Evolutionary conservation across 805 yeast genomes (phyloP), one percentile per base, ranked within the genome.

Genomic region (Metschnikowia bowlesiae): DNA sequence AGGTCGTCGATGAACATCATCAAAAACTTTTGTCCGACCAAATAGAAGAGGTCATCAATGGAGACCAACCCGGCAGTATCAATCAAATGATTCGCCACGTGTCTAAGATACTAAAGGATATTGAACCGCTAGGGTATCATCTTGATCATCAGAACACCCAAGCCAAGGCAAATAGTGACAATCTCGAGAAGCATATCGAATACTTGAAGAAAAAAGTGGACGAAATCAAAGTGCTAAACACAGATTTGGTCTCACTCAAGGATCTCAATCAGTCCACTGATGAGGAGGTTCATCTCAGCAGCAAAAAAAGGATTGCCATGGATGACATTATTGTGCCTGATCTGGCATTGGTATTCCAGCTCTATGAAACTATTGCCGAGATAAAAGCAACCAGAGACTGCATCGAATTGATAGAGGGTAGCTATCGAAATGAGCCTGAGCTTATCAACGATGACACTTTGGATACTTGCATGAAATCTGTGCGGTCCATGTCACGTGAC

Each of bases 371-470:
- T 1, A 80, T 81, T 0, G 78, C 90, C 16, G 84, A 81, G 37
- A 87, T 86, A 47, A 75, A 77, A 52, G 87, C 96, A 1, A 76
- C 84, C n/a, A 78, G 79, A 31, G 96, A 91, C 61, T 73, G 91
- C 0, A 60, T 79, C 10, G 74, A 78, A 50, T 74, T 82, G 9
- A 69, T 90, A 8, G 78, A 80, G 5, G 80, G 82, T 18, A 76
- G 81, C 4, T 80, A 52, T 46, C 60, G 60, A 2, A 53, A 62
- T 3, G 64, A 67, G 49, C 56, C 59, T 1, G 76, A 73, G 53
- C 44, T 71, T 3, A 65, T 73, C 32, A 68, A 59, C 45, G 69
- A 73, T 56, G 53, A 52, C 2, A 66, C 58, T 14, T 50, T 72
- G 32, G 76, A 72, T 33, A 40, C 53, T 3, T 69, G 74, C 51